A percentile compares a stretch with the other conserved stretches of the same genome.
These are phyloP conservation scores for Fomitopsis palustris DNA, from an alignment of 1,284 basidiomycete species.

Conservation along the genomic window DNA sequence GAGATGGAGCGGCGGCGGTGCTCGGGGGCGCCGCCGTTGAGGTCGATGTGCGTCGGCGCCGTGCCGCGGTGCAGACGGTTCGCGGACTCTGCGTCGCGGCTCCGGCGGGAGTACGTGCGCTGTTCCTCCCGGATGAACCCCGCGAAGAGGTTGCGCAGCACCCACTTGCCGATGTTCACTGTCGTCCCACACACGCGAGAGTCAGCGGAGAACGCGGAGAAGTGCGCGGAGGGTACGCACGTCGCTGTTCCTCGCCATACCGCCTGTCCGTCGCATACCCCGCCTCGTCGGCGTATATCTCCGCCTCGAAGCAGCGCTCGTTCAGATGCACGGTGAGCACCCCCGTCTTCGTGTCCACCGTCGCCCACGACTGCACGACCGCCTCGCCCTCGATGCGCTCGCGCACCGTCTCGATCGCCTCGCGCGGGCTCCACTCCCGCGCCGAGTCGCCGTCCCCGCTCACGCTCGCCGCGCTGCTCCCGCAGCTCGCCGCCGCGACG, in stretches of 20 bases:
- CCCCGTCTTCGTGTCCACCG: slow-evolving; percentile 87
- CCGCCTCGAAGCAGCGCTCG: slow-evolving; percentile 89
- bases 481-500: slow-evolving; percentile 48
- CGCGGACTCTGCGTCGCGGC: slow-evolving; percentile 24
- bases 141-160: slow-evolving; percentile 69
- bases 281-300: slow-evolving; percentile 92
- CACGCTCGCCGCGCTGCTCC: slow-evolving; percentile 24
- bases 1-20: slow-evolving; percentile 29
- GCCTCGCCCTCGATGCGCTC: slow-evolving; percentile 93
- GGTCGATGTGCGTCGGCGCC: slow-evolving; percentile 29
- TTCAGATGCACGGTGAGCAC: slow-evolving; percentile 86
- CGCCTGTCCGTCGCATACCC: slow-evolving; percentile 56
- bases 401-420: slow-evolving; percentile 84
- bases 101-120: slow-evolving; percentile 34
- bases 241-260: slow-evolving; percentile 74
- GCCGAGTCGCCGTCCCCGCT: slow-evolving; percentile 23
- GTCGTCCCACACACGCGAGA: slow-evolving; percentile 7
- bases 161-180: slow-evolving; percentile 85
- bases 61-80: slow-evolving; percentile 24
- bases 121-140: slow-evolving; percentile 68
- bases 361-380: slow-evolving; percentile 82
- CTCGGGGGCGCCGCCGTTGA: slow-evolving; percentile 21
- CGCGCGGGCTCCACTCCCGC: slow-evolving; percentile 61
- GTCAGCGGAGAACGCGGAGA: not conserved
- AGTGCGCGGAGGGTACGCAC: slow-evolving; percentile 38